Evolutionary conservation across 1,284 basidiomycete species (phyloP), one percentile per base, ranked within the genome.

Genomic region (Cryptococcus sp.): DNA sequence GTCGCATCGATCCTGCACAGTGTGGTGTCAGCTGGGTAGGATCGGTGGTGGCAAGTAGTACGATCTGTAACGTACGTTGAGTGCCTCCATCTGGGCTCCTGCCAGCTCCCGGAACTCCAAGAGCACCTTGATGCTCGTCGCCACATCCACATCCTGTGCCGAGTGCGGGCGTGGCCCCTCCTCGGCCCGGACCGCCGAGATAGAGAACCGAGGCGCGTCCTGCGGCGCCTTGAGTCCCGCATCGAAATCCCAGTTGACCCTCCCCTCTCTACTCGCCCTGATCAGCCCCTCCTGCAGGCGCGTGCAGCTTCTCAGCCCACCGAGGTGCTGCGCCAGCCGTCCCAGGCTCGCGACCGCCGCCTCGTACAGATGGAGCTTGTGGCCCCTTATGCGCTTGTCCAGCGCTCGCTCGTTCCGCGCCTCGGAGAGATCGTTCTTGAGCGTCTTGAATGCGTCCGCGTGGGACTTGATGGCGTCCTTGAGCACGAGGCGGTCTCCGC

Each of bases 271-370:
- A 21, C 84, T 83, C 0, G 87, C 87, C 65, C 66, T 82, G 18
- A 87, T 84, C 35, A 96, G 76, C 49, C 92, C 88, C 57, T 87
- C 85, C 69, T 95, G 91, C 33, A 96, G 74, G 35, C 84, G 82
- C 2, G 88, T 91, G 0, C 91, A 88, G 57, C 88, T 86, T 46
- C 93, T 79, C 56, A 96, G 78, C 20, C 92, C 91, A 51, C 87
- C 91, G 42, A 96, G 77, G 77, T 96, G 92, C 69, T 97, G 93
- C 0, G 89, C 93, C 4, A 97, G 82, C n/a, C 90, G 80, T 57
- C 88, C 92, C 67, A 97, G 80, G 61, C 85, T 87, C 53, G 84
- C 85, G 5, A 95, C 85, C 0, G 89, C 88, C 57, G 90, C 88
- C 61, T 90, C 87, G 63, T 96, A 95, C 0, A 88, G 85, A 52